Evolutionary conservation across 352 stramenopile genomes (phyloP), one percentile per base, ranked within the genome.

Genomic region (Globisporangium paroecandrum): DNA sequence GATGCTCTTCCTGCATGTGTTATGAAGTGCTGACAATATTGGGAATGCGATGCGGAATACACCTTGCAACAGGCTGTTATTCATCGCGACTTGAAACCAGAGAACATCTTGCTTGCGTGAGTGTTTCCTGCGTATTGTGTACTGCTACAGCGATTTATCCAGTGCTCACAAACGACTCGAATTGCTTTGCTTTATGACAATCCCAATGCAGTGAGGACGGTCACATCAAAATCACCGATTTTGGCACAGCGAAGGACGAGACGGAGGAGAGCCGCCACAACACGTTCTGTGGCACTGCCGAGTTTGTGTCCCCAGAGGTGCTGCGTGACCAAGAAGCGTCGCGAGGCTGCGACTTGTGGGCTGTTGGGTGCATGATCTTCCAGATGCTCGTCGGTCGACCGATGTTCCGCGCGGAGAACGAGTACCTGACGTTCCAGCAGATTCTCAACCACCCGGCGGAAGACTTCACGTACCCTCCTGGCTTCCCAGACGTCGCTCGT

Each of bases 41-140:
- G 55, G 27, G 32, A 25, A 66, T 49, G 41, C 69, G 3, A 38
- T 65, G 36, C 27, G 29, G 6, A 24, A 51, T 51, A 18, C 18
- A 24, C 32, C 32, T 61, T 27, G 36, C 25, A 58, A 7, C 60
- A 97, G 65, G 83, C 95, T 58, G 81, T 99, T 8, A 98, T 99
- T 66, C 97, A 99, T 74, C 78, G 97, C 43, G 97, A 99, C 72
- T 90, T 99, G 27, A 97, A 97, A 68, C 90, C 90, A 1, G 90
- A 97, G 58, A 97, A 97, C 72, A 94, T 97, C 53, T 65, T 97
- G 38, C 74, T 97, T 32, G 90, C 65, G 69, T 81, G 64, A 5
- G 57, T 66, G 56, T 22, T 32, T 12, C n/a, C 49, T 53, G 2
- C 12, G 24, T 41, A 22, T 15, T n/a, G 38, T 18, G 38, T 46